Conservation (phyloP, 176 grass and related monocot genomes). For the Musa beccarii region DNA sequence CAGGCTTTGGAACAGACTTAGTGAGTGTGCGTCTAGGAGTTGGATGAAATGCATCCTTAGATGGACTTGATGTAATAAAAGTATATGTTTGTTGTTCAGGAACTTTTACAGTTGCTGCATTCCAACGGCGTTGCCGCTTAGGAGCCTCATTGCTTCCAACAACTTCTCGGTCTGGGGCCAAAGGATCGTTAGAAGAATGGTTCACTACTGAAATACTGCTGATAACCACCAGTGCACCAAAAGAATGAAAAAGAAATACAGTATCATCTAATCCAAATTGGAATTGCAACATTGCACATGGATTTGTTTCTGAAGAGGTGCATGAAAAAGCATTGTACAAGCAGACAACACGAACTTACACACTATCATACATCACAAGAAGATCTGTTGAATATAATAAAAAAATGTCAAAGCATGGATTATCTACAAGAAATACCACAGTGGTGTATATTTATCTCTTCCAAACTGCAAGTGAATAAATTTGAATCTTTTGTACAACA, state of each 20-base stretch:
- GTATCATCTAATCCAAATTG: neutral
- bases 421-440: too few relatives aligned
- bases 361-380: neutral
- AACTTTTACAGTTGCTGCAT: constrained; percentile 47
- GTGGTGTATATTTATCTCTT: too few relatives aligned
- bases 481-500: too few relatives aligned
- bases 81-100: constrained; percentile 35
- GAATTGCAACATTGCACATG: neutral
- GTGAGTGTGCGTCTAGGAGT: constrained; percentile 50
- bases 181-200: neutral
- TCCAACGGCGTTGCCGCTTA: constrained; percentile 85
- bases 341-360: neutral
- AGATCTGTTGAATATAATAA: neutral
- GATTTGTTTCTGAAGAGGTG: neutral
- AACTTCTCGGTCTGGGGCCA: constrained; percentile 44
- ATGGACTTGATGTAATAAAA: constrained; percentile 39
- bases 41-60: constrained; percentile 46
- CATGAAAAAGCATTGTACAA: neutral
- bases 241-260: neutral
- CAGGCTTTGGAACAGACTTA: constrained; percentile 54
- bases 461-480: too few relatives aligned
- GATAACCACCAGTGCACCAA: too few relatives aligned
- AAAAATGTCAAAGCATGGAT: too few relatives aligned
- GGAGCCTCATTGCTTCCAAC: constrained; percentile 41
- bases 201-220: neutral